Percentiles rank a stretch among this genome's conserved stretches.
Conservation (phyloP, 78 protist species). For the Neovahlkampfia damariscottae region DNA sequence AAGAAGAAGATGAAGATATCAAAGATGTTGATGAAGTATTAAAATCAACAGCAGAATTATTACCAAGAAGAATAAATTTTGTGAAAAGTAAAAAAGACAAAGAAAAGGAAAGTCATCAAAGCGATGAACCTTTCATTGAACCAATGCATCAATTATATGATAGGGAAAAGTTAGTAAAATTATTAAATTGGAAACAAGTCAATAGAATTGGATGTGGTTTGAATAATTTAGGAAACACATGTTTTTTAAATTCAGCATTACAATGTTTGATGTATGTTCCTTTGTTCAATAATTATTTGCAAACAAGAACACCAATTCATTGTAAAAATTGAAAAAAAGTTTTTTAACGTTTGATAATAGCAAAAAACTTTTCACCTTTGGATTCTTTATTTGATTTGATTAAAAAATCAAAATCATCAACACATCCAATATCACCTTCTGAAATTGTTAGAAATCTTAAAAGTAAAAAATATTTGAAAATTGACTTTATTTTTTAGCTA, state of each 20-base stretch:
- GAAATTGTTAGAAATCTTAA: slow-evolving; percentile 6
- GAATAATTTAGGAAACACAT: slow-evolving; percentile 77
- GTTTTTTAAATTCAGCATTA: slow-evolving; percentile 78
- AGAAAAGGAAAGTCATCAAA: neutral
- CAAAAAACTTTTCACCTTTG: neutral
- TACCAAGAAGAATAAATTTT: neutral
- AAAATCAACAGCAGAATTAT: neutral
- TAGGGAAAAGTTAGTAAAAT: neutral
- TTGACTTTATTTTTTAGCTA: too few species aligned
- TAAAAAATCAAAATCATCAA: slow-evolving; percentile 28
- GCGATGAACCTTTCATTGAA: neutral
- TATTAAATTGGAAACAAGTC: neutral
- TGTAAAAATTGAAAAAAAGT: neutral
- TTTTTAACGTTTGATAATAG: neutral
- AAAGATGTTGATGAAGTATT: neutral
- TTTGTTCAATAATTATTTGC: slow-evolving; percentile 26
- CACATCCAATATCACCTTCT: neutral
- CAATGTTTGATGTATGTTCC: slow-evolving; percentile 78
- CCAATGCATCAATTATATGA: neutral
- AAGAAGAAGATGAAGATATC: neutral
- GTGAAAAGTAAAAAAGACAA: neutral
- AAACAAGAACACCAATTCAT: neutral
- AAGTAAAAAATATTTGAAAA: too few species aligned
- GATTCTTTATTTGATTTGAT: slow-evolving; percentile 16
- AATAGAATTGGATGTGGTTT: slow-evolving; percentile 9